phyloP scores from a whole-genome alignment of 2,329 filamentous ascomycete genomes.

The Cucurbitaria berberidis region DNA sequence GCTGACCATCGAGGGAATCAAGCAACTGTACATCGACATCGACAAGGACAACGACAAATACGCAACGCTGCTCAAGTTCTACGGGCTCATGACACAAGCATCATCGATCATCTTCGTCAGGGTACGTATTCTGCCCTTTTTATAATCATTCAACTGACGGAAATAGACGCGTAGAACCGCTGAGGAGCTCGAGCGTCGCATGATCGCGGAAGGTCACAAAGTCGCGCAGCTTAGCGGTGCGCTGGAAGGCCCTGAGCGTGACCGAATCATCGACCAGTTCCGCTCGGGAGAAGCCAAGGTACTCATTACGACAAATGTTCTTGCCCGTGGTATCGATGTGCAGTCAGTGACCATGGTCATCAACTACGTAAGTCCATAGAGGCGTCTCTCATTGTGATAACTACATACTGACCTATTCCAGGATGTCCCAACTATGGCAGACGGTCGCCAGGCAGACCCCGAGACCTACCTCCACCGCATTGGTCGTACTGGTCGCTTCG shows the following conservation, averaged over 20 bases:
- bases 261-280: conserved; percentile 85
- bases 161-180: conserved; percentile 82
- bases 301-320: conserved; percentile 95
- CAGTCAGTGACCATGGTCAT: conserved; percentile 95
- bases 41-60: conserved; percentile 83
- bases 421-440: conserved; percentile 61
- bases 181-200: conserved; percentile 80
- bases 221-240: conserved; percentile 89
- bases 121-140: conserved; percentile 57
- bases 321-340: conserved; percentile 93
- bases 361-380: conserved; percentile 73
- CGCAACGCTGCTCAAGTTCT: conserved; percentile 85
- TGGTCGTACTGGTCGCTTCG: conserved; percentile 94
- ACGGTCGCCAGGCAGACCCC: conserved; percentile 73
- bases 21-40: conserved; percentile 97
- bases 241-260: conserved; percentile 82
- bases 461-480: conserved; percentile 99
- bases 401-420: conserved; percentile 48
- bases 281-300: conserved; percentile 88
- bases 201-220: conserved; percentile 88
- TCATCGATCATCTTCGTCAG: conserved; percentile 98
- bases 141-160: conserved; percentile 2
- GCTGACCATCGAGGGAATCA: conserved; percentile 94
- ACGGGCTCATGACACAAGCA: conserved; percentile 93
- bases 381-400: neutral